Base-by-base conservation (phyloP, 257 asterid genomes). In the Dorcoceras hygrometricum region DNA sequence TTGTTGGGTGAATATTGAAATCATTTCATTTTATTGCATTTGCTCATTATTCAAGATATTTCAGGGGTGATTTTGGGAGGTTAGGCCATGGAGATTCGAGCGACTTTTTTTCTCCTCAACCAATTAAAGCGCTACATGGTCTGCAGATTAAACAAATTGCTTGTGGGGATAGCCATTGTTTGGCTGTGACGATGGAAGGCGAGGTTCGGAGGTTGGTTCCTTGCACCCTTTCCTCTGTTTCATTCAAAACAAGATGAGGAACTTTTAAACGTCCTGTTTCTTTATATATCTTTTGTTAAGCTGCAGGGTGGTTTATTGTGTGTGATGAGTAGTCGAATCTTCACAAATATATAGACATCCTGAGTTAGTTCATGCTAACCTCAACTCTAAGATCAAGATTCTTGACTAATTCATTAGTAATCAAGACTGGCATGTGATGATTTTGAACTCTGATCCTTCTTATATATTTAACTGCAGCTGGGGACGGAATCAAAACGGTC, bases 401-500 rank as follows among this genome's bases (percentile, higher is more conserved):
- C 24, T n/a, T 48, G 22, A 9, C 23, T 19, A 11, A 1, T 5
- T 23, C 46, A 2, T 23, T 56, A 2, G 5, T 56, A 57, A 23
- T 59, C 27, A 26, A 46, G 62, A 16, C 2, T 48, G 51, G 53
- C 16, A 16, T 62, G 24, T 26, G 43, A 57, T 59, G 31, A 68
- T 24, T 65, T 57, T 63, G 55, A 63, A 58, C 66, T 66, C 61
- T 75, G 67, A 68, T 63, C 28, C 67, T 70, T 28, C 67, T 54
- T 65, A 32, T 69, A 14, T 65, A 14, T 73, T 59, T 68, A 59
- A 70, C 77, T 86, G 76, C 73, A 93, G 99, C 71, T 93, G 99
- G 99, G 99, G 99, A 36, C 77, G 99, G 57, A 93, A 93, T 79
- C 97, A 93, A 80, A 93, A 93, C 74, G 99, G 99, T 72, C 99